A percentile compares a stretch with the other conserved stretches of the same genome.
Conservation (phyloP, 345 rosid species). For the Firmiana major region DNA sequence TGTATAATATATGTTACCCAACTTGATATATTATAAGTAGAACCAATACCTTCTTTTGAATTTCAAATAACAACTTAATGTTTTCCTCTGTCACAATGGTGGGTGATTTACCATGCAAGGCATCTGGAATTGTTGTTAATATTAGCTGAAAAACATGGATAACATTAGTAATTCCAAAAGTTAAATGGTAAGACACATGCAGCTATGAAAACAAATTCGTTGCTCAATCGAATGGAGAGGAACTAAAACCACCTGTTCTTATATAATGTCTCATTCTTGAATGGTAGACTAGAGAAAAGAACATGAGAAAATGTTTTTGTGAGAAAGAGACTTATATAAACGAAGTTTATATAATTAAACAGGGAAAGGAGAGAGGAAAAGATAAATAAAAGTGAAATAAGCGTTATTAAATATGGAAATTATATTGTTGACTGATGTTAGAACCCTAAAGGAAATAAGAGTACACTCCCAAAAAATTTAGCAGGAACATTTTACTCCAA, state of each 20-base stretch:
- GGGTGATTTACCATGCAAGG: conserved; percentile 43
- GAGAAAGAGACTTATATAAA: too few species aligned
- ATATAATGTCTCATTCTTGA: too few species aligned
- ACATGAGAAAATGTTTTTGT: too few species aligned
- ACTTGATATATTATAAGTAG: conserved; percentile 1
- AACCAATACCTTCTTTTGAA: conserved; percentile 78
- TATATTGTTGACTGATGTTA: neutral
- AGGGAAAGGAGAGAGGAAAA: too few species aligned
- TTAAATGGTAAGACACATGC: too few species aligned
- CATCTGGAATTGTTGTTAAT: conserved; percentile 67
- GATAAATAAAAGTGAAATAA: too few species aligned
- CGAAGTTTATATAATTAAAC: too few species aligned
- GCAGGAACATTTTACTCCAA: neutral
- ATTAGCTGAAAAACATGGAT: conserved; percentile 56
- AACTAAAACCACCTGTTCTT: too few species aligned
- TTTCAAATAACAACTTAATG: conserved; percentile 84
- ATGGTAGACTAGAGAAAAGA: too few species aligned
- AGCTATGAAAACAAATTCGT: too few species aligned
- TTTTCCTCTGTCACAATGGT: conserved; percentile 80
- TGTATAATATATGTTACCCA: neutral
- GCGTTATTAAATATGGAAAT: neutral
- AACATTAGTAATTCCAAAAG: conserved; percentile 15
- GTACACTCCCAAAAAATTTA: neutral
- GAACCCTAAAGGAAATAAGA: neutral
- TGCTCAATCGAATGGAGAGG: too few species aligned